Base-by-base conservation (phyloP, 2,329 filamentous ascomycete species). In the Xylariales sp. region DNA sequence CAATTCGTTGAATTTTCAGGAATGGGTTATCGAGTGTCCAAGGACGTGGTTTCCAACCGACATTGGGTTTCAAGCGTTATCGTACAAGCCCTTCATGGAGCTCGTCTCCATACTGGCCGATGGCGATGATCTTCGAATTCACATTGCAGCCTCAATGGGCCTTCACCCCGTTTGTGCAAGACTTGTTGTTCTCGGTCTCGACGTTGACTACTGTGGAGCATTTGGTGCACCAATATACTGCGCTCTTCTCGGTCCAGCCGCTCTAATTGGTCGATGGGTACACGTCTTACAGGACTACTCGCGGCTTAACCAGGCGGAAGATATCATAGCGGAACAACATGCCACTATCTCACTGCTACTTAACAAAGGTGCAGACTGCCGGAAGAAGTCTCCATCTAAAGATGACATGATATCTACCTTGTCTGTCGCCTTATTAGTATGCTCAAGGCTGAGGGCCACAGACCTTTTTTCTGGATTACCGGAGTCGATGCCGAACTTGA, bases 11-110 rank as follows among this genome's bases (percentile, higher is more conserved):
- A 18, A 35, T 9, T n/a, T 35, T 11, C 32, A n/a, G 9, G 14
- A 35, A 21, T 35, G 32, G 32, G 15, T 35, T 15, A 9, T 35
- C 16, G 32, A 35, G 18, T 35, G 18, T 21, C 14, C 32, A 12
- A n/a, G n/a, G 9, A 20, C 5, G 12, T 35, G 32, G 32, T 35
- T 35, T n/a, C 32, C 32, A 7, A 8, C 5, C 12, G 18, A 35
- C 10, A 8, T 35, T 9, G 32, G 32, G 32, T 21, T 35, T n/a
- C 15, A 35, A 9, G 32, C 32, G 11, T 21, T 35, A 3, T 35
- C 32, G 16, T 18, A 21, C 16, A 35, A 35, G n/a, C 32, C 32
- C n/a, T 20, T 35, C 10, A 20, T 35, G 32, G 32, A 20, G n/a
- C 32, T 35, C 12, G n/a, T 18, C 16, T 10, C 18, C 5, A 20